Conservation (phyloP, 139 green algal genomes). For the Tetradesmus lagerheimii region DNA sequence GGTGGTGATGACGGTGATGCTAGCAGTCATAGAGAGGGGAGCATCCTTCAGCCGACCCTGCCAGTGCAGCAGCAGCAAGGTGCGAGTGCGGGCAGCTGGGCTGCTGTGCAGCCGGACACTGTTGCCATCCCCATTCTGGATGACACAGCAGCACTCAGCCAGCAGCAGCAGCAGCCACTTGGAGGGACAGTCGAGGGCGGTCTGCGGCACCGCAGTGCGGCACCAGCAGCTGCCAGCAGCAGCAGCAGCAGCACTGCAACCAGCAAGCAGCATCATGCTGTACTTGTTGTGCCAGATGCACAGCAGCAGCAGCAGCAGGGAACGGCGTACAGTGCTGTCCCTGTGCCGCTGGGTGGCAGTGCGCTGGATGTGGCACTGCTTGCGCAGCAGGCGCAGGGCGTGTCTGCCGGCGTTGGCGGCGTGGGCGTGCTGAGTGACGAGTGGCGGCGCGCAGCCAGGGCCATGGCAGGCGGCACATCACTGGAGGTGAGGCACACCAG, state of each 20-base stretch:
- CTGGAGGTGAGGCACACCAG: background rate
- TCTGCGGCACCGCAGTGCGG: background rate
- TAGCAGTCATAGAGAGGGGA: too few species aligned
- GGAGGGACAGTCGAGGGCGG: too few species aligned
- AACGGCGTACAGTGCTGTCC: too few species aligned
- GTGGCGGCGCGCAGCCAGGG: constrained; percentile 6
- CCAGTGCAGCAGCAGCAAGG: background rate
- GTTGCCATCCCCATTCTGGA: background rate
- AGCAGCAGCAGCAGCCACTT: background rate
- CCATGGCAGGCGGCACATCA: background rate
- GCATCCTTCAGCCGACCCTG: too few species aligned
- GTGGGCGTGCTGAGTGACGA: constrained; percentile 5
- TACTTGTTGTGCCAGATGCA: background rate
- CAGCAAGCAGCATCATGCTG: background rate
- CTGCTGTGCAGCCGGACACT: background rate
- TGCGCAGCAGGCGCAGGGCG: background rate
- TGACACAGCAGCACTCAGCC: background rate
- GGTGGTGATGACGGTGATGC: too few species aligned
- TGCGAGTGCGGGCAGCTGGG: background rate
- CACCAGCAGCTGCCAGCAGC: background rate
- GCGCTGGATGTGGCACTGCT: background rate
- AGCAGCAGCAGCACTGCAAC: background rate
- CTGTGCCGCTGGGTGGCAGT: background rate
- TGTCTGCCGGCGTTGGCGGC: background rate
- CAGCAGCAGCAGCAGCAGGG: too few species aligned